A percentile compares a stretch with the other conserved stretches of the same genome.
Conservation (phyloP, 164 flowering plant species). For the Litsea cubeba region DNA sequence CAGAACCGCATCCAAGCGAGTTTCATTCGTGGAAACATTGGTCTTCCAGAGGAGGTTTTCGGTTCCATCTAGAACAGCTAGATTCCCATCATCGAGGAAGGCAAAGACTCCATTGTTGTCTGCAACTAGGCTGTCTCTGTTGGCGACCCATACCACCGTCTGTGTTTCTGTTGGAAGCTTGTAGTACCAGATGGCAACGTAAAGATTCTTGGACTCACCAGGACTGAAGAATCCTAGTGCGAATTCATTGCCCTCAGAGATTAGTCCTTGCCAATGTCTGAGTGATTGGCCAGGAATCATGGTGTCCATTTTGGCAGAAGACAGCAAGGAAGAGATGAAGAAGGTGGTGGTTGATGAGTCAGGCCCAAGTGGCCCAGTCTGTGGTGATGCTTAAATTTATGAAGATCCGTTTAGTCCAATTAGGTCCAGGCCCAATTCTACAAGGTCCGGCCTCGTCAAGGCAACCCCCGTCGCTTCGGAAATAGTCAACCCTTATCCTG, state of each 20-base stretch:
- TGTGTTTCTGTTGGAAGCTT: neutral
- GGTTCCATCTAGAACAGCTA: neutral
- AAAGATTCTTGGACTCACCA: neutral
- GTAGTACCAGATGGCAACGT: neutral
- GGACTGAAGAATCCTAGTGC: constrained; percentile 1
- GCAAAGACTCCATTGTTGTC: neutral
- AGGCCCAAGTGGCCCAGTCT: too few species aligned
- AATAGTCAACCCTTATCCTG: too few species aligned
- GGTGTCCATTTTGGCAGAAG: neutral
- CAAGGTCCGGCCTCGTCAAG: too few species aligned
- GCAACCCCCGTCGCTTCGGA: too few species aligned
- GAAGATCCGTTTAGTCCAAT: too few species aligned
- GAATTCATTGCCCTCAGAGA: neutral
- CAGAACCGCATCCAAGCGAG: neutral
- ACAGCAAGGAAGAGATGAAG: neutral
- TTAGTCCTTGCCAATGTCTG: neutral
- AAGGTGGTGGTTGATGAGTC: too few species aligned
- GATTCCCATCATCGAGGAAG: neutral
- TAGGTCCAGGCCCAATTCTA: too few species aligned
- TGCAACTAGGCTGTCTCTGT: neutral
- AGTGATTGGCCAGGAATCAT: neutral
- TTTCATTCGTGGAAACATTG: neutral
- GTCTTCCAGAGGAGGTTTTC: neutral
- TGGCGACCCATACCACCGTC: constrained; percentile 8
- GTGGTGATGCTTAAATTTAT: too few species aligned